These are phyloP conservation scores for Tetracladium maxilliforme DNA, from an alignment of 2,329 filamentous ascomycete genomes.

Conservation along the genomic window DNA sequence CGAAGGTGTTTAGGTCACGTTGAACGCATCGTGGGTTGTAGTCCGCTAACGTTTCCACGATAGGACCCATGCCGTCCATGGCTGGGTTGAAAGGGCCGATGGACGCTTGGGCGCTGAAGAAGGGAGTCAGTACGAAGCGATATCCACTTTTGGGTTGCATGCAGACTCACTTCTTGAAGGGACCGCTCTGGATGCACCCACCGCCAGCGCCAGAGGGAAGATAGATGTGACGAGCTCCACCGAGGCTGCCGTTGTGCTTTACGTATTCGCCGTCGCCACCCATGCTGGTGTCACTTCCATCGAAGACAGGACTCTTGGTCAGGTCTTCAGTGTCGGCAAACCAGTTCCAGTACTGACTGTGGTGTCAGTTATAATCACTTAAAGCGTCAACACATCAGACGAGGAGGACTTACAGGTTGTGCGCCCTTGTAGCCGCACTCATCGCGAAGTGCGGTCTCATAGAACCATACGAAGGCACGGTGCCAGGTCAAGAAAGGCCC, in stretches of 20 bases:
- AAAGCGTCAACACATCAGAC: neutral
- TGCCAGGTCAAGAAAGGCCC: slow-evolving; percentile 23
- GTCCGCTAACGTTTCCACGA: slow-evolving; percentile 16
- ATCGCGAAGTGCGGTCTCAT: slow-evolving; percentile 19
- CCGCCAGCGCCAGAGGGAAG: slow-evolving; percentile 30
- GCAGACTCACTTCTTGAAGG: slow-evolving; percentile 29
- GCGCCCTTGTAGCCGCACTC: slow-evolving; percentile 19
- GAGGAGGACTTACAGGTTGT: neutral
- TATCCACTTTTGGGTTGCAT: too few relatives aligned
- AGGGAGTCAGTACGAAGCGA: too few relatives aligned
- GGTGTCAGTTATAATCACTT: too few relatives aligned
- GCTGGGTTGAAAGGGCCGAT: too few relatives aligned
- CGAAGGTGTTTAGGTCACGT: slow-evolving; percentile 21
- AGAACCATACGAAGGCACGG: slow-evolving; percentile 19
- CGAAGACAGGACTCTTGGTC: slow-evolving; percentile 34
- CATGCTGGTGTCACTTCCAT: slow-evolving; percentile 34
- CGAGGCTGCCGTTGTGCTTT: too few relatives aligned
- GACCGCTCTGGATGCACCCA: slow-evolving; percentile 33
- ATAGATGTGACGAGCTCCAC: too few relatives aligned
- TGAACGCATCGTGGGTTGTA: slow-evolving; percentile 27
- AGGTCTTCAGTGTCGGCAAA: slow-evolving; percentile 27
- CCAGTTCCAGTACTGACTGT: slow-evolving; percentile 35
- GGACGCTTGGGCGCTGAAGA: too few relatives aligned
- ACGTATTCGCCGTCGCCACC: slow-evolving; percentile 28
- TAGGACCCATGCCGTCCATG: slow-evolving; percentile 30